A percentile compares a stretch with the other conserved stretches of the same genome.
These are phyloP conservation scores for Infundibulicybe gibba DNA, from an alignment of 768 basidiomycete genomes.

Conservation along the genomic window DNA sequence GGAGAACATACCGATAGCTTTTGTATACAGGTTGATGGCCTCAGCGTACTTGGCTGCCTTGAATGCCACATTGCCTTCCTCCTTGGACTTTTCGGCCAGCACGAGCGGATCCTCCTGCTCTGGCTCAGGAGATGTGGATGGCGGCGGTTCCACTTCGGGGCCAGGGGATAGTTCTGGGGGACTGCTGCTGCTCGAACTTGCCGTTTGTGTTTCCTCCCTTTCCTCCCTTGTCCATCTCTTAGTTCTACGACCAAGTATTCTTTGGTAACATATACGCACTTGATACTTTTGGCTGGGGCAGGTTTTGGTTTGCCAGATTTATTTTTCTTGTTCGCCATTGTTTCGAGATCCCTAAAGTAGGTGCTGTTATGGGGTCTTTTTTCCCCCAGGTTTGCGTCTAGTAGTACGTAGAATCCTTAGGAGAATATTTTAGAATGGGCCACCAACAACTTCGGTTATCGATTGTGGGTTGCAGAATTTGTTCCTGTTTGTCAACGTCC, in stretches of 20 bases:
- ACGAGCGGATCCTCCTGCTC: slow-evolving; percentile 33
- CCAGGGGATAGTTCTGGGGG: not conserved
- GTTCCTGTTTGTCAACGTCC: no score
- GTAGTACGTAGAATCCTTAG: no score
- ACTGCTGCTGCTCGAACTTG: slow-evolving; percentile 1
- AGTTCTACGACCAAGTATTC: not conserved
- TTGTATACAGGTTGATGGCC: slow-evolving; percentile 72
- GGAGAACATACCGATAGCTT: slow-evolving; percentile 58
- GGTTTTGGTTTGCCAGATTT: no score
- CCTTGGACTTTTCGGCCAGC: slow-evolving; percentile 63
- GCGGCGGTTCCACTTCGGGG: slow-evolving; percentile 4
- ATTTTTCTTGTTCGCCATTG: no score
- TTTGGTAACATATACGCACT: not conserved
- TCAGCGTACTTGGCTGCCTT: slow-evolving; percentile 60
- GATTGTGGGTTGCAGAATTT: no score
- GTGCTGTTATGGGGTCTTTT: no score
- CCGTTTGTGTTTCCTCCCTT: not conserved
- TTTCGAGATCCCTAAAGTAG: no score
- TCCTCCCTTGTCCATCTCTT: not conserved
- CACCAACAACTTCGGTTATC: no score
- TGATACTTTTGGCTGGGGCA: no score
- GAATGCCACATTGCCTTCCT: slow-evolving; percentile 73
- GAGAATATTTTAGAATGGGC: no score
- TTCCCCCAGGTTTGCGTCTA: no score
- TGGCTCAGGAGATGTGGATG: slow-evolving; percentile 19